These are phyloP conservation scores for Claviceps sp. DNA, from an alignment of 2,329 filamentous ascomycete genomes.

Conservation along the genomic window DNA sequence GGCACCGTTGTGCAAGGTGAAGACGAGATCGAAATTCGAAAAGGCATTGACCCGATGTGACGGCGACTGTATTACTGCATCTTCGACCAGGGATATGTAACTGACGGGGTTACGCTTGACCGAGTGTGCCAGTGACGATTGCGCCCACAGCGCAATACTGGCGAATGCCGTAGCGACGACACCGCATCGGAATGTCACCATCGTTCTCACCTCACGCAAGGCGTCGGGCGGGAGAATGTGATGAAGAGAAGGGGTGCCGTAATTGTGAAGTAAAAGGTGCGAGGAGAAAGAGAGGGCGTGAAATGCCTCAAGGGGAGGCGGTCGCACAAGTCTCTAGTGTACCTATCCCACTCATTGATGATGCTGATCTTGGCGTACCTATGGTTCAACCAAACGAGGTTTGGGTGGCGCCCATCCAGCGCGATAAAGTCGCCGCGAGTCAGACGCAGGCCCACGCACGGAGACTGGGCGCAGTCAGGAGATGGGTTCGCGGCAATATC, in stretches of 20 bases:
- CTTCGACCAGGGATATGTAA: slow-evolving; percentile 58
- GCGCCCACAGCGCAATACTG: slow-evolving; percentile 12
- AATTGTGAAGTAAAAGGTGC: not conserved
- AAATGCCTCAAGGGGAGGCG: not conserved
- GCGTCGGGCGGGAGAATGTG: no score
- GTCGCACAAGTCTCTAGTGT: not conserved
- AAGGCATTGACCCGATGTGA: slow-evolving; percentile 67
- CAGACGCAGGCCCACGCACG: no score
- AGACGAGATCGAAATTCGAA: slow-evolving; percentile 74
- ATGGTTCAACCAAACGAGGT: not conserved
- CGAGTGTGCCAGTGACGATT: slow-evolving; percentile 43
- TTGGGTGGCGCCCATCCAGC: no score
- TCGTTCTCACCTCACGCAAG: slow-evolving; percentile 4
- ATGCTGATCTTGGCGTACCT: not conserved
- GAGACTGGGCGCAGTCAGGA: no score
- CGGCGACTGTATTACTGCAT: slow-evolving; percentile 64
- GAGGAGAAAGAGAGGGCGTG: slow-evolving; percentile 1
- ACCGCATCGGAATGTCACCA: slow-evolving; percentile 14
- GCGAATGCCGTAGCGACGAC: slow-evolving; percentile 10
- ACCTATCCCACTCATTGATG: slow-evolving; percentile 1
- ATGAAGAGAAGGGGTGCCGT: not conserved
- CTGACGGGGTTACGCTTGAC: slow-evolving; percentile 62
- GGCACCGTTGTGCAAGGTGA: slow-evolving; percentile 53
- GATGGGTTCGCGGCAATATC: no score
- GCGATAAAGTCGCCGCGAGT: no score